Conservation (phyloP, 75 land plant genomes). For the Azolla pinnata region DNA sequence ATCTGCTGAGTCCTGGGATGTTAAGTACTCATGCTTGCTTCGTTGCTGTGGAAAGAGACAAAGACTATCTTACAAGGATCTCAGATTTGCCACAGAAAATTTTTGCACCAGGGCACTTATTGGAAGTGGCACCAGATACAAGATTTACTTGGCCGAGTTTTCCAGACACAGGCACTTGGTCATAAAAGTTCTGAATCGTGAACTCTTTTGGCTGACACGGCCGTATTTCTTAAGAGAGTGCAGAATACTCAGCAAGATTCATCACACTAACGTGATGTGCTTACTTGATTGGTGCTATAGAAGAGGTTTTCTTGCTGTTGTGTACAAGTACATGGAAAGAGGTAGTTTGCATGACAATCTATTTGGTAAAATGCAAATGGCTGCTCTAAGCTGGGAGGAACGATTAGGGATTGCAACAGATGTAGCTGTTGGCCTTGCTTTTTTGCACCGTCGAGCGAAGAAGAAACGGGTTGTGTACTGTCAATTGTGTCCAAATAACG, state of each 20-base stretch:
- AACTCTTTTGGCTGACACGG: not conserved
- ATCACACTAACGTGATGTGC: not conserved
- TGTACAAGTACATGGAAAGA: conserved; percentile 3
- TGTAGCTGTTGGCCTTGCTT: conserved; percentile 7
- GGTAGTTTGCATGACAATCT: not conserved
- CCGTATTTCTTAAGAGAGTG: conserved; percentile 3
- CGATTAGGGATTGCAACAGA: conserved; percentile 1
- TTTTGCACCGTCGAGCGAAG: not conserved
- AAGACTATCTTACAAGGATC: conserved; percentile 1
- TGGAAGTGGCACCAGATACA: not conserved
- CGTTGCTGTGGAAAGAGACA: not conserved
- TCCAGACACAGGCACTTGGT: not conserved
- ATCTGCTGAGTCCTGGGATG: not conserved
- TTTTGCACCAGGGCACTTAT: not conserved
- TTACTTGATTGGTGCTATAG: conserved; percentile 5
- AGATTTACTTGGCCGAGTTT: not conserved
- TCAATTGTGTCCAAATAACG: conserved; percentile 1
- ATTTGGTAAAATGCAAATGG: not conserved
- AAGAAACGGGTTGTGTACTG: not conserved
- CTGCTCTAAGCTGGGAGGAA: conserved; percentile 1
- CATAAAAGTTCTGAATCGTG: conserved; percentile 1
- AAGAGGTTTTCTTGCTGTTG: not conserved
- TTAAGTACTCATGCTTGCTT: not conserved
- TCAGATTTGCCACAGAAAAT: not conserved
- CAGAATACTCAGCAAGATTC: not conserved